Evolutionary conservation across 768 basidiomycete species (phyloP), one percentile per base, ranked within the genome.

Genomic region (Leucogyrophana mollusca): DNA sequence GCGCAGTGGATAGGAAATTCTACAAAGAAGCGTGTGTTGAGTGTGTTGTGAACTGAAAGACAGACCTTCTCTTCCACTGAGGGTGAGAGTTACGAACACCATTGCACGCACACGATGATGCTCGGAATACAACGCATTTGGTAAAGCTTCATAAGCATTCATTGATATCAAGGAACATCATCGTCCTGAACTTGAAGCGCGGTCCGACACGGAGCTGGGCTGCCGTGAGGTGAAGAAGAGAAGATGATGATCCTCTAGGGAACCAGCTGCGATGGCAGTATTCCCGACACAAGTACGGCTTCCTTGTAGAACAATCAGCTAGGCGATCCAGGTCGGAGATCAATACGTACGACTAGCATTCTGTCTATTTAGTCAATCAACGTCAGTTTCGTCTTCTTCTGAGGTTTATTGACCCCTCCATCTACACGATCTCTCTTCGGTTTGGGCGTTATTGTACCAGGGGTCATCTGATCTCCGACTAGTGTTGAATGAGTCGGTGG

Each of bases 131-230:
- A 22, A 21, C 34, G 46, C 50, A 30, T 30, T 30, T 30, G 52
- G 51, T 62, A 60, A 50, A 47, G 59, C 62, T 62, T 62, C 60
- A 62, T 63, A 61, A 51, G 42, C 51, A 40, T 42, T 42, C 52
- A 30, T 30, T 30, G 51, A 52, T 60, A 56, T 54, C 49, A 48
- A 47, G 46, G 43, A 49, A 62, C 52, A 50, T 55, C 55, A 56
- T 49, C 46, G 47, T 46, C 33, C 43, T 53, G 33, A 42, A 55
- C 47, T 45, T 30, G 34, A 37, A 48, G 34, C 25, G 45, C 47
- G 27, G 46, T 45, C 47, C 47, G 18, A 51, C 48, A 52, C 32
- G 35, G 45, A 46, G 18, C 20, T 42, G 43, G 34, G 41, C n/a
- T 56, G 59, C 51, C 61, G 59, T 58, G 52, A 59, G 54, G 57